These are phyloP conservation scores for Cicer yamashitae DNA, from an alignment of 306 rosid species.

Conservation along the genomic window DNA sequence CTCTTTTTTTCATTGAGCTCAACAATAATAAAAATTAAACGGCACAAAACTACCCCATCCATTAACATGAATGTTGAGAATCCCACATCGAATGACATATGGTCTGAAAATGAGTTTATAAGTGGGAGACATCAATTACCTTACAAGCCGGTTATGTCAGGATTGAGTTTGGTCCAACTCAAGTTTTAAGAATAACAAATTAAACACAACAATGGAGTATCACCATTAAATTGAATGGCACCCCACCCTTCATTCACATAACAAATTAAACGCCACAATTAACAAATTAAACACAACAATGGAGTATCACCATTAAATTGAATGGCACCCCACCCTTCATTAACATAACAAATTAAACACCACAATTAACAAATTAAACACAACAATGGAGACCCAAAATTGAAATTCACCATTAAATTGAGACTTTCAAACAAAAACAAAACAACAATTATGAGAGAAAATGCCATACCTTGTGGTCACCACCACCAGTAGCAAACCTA, in stretches of 20 bases:
- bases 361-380: neutral
- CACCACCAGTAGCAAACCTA: conserved; percentile 97
- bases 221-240: no score
- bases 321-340: neutral
- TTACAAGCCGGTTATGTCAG: no score
- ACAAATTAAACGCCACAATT: neutral
- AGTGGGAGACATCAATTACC: no score
- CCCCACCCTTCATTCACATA: neutral
- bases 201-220: neutral
- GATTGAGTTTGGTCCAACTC: no score
- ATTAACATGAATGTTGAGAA: neutral
- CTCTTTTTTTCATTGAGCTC: conserved; percentile 14
- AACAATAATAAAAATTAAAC: conserved; percentile 20
- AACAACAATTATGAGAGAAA: neutral
- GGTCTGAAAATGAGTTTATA: no score
- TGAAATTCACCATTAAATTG: conserved; percentile 18
- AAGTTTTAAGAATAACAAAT: neutral
- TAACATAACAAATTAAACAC: neutral
- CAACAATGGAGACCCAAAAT: conserved; percentile 5
- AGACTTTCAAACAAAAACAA: neutral
- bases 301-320: neutral
- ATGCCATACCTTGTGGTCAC: conserved; percentile 87
- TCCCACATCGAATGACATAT: no score
- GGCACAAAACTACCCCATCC: neutral
- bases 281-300: neutral